These are phyloP conservation scores for Neoscytalidium dimidiatum DNA, from an alignment of 2,329 filamentous ascomycete species.

Conservation along the genomic window DNA sequence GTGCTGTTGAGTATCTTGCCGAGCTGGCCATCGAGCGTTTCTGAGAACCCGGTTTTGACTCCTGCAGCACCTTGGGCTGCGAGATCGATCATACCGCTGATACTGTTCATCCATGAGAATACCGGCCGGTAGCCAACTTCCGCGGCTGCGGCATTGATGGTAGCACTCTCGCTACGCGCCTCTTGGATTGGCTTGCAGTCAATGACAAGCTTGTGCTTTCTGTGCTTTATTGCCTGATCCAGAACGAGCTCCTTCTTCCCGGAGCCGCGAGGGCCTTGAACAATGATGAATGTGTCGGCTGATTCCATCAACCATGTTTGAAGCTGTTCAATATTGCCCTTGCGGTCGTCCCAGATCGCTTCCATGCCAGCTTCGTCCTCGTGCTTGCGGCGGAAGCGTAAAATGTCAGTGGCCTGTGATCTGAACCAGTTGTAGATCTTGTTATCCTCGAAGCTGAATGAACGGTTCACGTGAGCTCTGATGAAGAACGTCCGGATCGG, in stretches of 20 bases:
- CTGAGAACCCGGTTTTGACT: constrained; percentile 90
- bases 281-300: constrained; percentile 86
- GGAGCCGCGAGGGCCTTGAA: constrained; percentile 88
- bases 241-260: constrained; percentile 88
- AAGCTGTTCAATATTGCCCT: constrained; percentile 78
- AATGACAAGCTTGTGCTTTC: constrained; percentile 77
- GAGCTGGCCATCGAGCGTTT: constrained; percentile 86
- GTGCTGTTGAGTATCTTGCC: constrained; percentile 88
- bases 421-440: constrained; percentile 79
- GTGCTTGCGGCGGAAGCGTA: constrained; percentile 59
- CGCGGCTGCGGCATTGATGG: constrained; percentile 76
- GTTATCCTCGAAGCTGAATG: constrained; percentile 73
- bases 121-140: constrained; percentile 90
- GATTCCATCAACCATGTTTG: constrained; percentile 86
- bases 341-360: constrained; percentile 85
- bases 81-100: constrained; percentile 88
- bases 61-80: constrained; percentile 93
- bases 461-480: constrained; percentile 79
- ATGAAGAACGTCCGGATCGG: constrained; percentile 94
- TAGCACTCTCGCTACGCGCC: constrained; percentile 82
- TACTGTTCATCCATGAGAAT: constrained; percentile 94
- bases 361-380: constrained; percentile 70
- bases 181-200: constrained; percentile 95
- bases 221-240: constrained; percentile 76
- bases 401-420: constrained; percentile 66